Evolutionary conservation across 1,284 basidiomycete genomes (phyloP).

Genomic region (Cryptococcus sp.): DNA sequence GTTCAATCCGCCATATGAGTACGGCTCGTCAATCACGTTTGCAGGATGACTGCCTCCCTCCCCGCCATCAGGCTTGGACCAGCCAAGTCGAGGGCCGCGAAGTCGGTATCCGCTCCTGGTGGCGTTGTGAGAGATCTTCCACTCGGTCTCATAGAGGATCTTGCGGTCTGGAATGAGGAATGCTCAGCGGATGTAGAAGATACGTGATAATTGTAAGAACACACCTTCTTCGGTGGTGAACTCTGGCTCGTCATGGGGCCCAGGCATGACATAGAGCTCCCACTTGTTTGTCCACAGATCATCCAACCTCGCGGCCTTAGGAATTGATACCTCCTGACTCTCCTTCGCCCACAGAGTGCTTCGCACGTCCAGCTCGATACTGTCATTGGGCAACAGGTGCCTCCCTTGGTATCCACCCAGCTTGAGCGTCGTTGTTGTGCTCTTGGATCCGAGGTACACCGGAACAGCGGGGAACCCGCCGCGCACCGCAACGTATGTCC

Average conservation of each 20-base stretch:
- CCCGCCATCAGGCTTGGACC: slow-evolving; percentile 62
- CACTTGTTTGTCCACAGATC: slow-evolving; percentile 49
- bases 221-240: slow-evolving; percentile 57
- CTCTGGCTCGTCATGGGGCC: slow-evolving; percentile 62
- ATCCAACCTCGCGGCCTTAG: slow-evolving; percentile 18
- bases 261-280: slow-evolving; percentile 59
- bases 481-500: slow-evolving; percentile 59
- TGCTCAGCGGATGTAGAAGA: neutral
- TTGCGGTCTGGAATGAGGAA: slow-evolving; percentile 17
- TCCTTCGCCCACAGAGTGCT: slow-evolving; percentile 53
- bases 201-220: slow-evolving; percentile 30
- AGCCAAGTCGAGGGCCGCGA: slow-evolving; percentile 55
- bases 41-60: slow-evolving; percentile 69
- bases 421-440: slow-evolving; percentile 35
- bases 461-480: slow-evolving; percentile 62
- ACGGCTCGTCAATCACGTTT: slow-evolving; percentile 68
- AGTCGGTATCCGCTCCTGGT: slow-evolving; percentile 47
- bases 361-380: slow-evolving; percentile 52
- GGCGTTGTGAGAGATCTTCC: slow-evolving; percentile 41
- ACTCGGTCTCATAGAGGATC: slow-evolving; percentile 34
- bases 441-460: slow-evolving; percentile 57
- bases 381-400: slow-evolving; percentile 52
- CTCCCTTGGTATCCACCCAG: slow-evolving; percentile 53
- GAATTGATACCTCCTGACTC: slow-evolving; percentile 13
- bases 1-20: slow-evolving; percentile 59